Percentiles rank a stretch among this genome's conserved stretches.
phyloP scores from a whole-genome alignment of 2,329 filamentous ascomycete species.

The Cercospora beticola region DNA sequence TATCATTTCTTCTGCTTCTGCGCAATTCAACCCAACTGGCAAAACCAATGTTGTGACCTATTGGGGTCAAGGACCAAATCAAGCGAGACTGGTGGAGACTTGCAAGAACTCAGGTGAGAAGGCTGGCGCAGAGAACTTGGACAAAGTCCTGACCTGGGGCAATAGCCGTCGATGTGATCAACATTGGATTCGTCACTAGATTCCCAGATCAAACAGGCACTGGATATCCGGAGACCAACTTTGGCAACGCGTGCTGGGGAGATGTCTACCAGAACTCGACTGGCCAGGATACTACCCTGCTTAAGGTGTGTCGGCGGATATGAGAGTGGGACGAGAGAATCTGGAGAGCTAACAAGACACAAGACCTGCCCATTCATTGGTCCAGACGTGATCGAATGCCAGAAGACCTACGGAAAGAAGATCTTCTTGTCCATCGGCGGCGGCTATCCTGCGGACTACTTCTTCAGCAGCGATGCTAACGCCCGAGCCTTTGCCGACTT shows the following conservation, averaged over 20 bases:
- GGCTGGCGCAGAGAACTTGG: background rate
- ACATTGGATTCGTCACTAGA: slow-evolving; percentile 55
- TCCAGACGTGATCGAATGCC: slow-evolving; percentile 47
- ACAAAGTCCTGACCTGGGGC: slow-evolving; percentile 31
- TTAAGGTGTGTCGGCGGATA: background rate
- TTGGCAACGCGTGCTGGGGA: slow-evolving; percentile 39
- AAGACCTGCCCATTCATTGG: slow-evolving; percentile 34
- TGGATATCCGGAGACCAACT: slow-evolving; percentile 55
- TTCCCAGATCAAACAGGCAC: slow-evolving; percentile 50
- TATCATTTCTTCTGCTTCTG: slow-evolving; percentile 37
- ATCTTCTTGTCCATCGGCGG: slow-evolving; percentile 51
- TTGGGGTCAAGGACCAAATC: slow-evolving; percentile 55
- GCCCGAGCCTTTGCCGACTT: slow-evolving; percentile 46
- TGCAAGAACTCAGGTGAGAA: slow-evolving; percentile 40
- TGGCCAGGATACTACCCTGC: slow-evolving; percentile 11
- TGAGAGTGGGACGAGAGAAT: background rate
- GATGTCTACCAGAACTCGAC: slow-evolving; percentile 21
- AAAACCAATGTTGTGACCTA: slow-evolving; percentile 55
- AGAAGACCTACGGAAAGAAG: slow-evolving; percentile 45
- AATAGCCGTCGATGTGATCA: slow-evolving; percentile 55
- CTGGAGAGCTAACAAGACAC: background rate
- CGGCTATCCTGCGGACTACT: slow-evolving; percentile 42
- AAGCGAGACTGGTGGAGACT: slow-evolving; percentile 51
- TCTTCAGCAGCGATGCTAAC: slow-evolving; percentile 43
- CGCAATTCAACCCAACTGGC: slow-evolving; percentile 44